Percentiles rank a stretch among this genome's conserved stretches.
These are phyloP conservation scores for Ustilago xerochloae DNA, from an alignment of 1,284 basidiomycete genomes.

Conservation along the genomic window DNA sequence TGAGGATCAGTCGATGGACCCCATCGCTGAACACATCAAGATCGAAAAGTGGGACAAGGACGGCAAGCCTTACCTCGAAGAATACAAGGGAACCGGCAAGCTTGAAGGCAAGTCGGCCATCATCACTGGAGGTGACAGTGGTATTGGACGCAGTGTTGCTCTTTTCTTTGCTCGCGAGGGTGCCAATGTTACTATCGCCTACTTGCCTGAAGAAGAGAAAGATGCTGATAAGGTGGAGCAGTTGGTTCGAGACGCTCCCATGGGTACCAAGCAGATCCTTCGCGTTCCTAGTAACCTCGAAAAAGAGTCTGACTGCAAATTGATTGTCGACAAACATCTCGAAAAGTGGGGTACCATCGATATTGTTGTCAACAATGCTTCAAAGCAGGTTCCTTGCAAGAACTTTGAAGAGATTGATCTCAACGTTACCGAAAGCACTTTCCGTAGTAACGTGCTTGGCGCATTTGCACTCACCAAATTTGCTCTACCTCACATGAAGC, in stretches of 20 bases:
- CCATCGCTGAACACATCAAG: constrained; percentile 73
- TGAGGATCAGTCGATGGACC: constrained; percentile 58
- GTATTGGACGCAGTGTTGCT: constrained; percentile 76
- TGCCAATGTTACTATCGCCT: constrained; percentile 76
- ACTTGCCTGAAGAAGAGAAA: constrained; percentile 75
- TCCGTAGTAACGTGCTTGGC: constrained; percentile 55
- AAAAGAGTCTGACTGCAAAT: constrained; percentile 67
- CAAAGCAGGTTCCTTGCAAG: constrained; percentile 73
- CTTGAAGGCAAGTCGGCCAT: constrained; percentile 75
- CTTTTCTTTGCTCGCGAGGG: constrained; percentile 77
- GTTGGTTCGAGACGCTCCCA: constrained; percentile 46
- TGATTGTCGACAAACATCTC: constrained; percentile 73
- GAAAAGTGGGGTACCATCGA: constrained; percentile 64
- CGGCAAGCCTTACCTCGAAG: constrained; percentile 74
- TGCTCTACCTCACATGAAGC: constrained; percentile 75
- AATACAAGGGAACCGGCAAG: constrained; percentile 72
- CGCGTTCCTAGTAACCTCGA: constrained; percentile 72
- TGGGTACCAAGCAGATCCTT: constrained; percentile 67
- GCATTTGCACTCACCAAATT: constrained; percentile 59
- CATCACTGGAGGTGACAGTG: constrained; percentile 74
- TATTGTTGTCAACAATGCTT: constrained; percentile 74
- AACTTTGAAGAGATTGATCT: constrained; percentile 59
- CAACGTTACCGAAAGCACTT: constrained; percentile 46
- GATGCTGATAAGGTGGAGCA: constrained; percentile 69
- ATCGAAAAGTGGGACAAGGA: constrained; percentile 74